These are phyloP conservation scores for Jaltomata sinuosa DNA, from an alignment of 257 asterid species.

Conservation along the genomic window DNA sequence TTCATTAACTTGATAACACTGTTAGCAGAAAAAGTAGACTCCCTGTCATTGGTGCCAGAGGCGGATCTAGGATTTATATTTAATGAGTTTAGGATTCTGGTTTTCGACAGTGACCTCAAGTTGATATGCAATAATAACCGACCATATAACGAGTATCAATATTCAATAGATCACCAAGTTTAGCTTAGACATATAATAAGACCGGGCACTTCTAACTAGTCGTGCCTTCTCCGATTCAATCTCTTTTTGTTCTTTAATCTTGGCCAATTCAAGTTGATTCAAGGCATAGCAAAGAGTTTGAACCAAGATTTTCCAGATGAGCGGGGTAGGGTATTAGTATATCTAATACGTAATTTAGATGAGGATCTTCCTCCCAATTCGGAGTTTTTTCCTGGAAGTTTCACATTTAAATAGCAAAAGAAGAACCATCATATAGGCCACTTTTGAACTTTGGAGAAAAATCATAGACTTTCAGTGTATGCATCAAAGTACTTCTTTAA, in stretches of 20 bases:
- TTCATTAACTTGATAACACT: neutral
- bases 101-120: neutral
- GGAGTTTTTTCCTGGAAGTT: neutral
- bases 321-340: no score
- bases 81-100: neutral
- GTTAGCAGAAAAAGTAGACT: neutral
- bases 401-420: neutral
- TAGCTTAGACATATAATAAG: neutral
- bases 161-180: neutral
- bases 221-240: no score
- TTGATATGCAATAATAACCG: neutral
- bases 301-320: neutral
- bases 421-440: neutral
- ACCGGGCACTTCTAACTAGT: neutral
- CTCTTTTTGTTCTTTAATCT: no score
- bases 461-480: neutral
- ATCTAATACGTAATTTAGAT: no score
- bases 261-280: no score
- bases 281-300: neutral
- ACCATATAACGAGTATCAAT: neutral
- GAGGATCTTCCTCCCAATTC: neutral
- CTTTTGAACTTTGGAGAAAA: neutral
- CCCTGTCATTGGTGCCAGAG: neutral
- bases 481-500: neutral
- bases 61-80: neutral